Conservation (phyloP, 179 eudicot species). For the Gypsophila paniculata region DNA sequence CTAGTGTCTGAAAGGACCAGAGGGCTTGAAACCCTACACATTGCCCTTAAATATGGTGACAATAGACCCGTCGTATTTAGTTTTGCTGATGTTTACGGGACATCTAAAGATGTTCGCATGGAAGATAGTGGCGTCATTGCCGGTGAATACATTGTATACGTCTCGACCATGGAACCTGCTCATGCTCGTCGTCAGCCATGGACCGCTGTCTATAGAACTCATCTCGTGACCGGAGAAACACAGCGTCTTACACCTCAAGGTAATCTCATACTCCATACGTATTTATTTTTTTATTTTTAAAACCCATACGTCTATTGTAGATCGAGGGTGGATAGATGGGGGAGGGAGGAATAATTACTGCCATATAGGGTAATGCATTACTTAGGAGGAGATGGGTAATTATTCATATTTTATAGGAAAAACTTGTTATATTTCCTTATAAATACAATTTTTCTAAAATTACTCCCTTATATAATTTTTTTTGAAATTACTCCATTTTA, state of each 20-base stretch:
- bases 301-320: no score
- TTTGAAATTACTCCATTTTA: no score
- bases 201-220: constrained; percentile 20
- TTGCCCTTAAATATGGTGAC: background rate
- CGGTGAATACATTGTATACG: constrained; percentile 18
- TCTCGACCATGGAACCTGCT: constrained; percentile 10
- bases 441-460: no score
- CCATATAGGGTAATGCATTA: no score
- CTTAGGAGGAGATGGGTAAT: no score
- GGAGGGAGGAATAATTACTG: no score
- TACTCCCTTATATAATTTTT: no score
- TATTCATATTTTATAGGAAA: no score
- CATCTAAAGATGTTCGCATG: constrained; percentile 11
- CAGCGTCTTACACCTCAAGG: constrained; percentile 23
- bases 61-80: background rate
- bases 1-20: constrained; percentile 20
- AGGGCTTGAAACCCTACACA: constrained; percentile 19
- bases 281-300: no score
- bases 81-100: constrained; percentile 16
- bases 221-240: constrained; percentile 9
- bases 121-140: constrained; percentile 21
- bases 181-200: constrained; percentile 18
- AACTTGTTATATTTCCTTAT: no score
- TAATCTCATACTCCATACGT: background rate
- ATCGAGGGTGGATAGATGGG: no score